These are phyloP conservation scores for Quercus mongolica DNA, from an alignment of 306 rosid species.

Conservation along the genomic window DNA sequence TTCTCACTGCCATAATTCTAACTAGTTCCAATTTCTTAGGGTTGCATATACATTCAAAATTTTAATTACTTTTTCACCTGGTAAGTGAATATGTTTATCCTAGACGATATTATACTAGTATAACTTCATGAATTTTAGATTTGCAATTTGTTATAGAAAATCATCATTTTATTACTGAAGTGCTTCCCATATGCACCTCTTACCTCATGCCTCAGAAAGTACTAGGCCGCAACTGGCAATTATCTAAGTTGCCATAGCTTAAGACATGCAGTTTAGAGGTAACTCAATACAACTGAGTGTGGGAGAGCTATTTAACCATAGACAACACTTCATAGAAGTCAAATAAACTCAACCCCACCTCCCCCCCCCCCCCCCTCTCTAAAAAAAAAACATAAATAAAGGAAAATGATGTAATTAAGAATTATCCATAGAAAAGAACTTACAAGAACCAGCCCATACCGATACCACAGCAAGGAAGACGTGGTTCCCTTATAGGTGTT, in stretches of 20 bases:
- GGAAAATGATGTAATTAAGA: neutral
- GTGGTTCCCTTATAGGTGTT: constrained; percentile 46
- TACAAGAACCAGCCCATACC: constrained; percentile 82
- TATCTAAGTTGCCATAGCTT: neutral
- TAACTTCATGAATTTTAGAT: neutral
- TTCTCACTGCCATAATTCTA: neutral
- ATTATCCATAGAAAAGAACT: constrained; percentile 27
- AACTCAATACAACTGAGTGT: neutral
- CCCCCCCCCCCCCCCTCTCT: no score
- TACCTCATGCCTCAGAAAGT: neutral
- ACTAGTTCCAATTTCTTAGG: neutral
- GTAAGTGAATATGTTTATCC: neutral
- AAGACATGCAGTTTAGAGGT: neutral
- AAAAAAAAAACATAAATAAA: neutral
- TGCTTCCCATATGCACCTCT: neutral
- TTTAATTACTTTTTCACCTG: neutral
- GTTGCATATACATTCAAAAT: neutral
- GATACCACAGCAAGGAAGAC: constrained; percentile 74
- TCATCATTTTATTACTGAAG: neutral
- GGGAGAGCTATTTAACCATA: neutral
- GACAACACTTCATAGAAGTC: neutral
- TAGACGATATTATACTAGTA: neutral
- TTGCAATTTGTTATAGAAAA: neutral
- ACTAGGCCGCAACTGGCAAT: neutral
- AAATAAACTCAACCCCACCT: neutral